Percentiles rank a stretch among this genome's conserved stretches.
phyloP scores from a whole-genome alignment of 75 land plant genomes.

The Larix kaempferi region DNA sequence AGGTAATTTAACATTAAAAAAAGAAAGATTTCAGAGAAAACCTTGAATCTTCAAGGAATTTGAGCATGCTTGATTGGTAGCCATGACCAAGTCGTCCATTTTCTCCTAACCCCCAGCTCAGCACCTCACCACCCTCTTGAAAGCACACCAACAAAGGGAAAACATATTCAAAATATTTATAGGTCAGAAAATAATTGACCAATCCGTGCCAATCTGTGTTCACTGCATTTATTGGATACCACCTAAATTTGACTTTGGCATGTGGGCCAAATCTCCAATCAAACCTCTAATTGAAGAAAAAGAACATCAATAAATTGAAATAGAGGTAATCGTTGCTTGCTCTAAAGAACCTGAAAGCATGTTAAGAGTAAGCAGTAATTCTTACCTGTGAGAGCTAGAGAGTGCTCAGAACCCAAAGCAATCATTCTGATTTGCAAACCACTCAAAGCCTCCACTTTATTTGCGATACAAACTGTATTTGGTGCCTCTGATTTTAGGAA shows the following conservation, averaged over 20 bases:
- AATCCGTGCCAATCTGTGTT: neutral
- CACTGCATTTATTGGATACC: neutral
- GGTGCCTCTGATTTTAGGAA: conserved; percentile 34
- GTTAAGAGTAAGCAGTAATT: neutral
- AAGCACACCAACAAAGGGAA: conserved; percentile 7
- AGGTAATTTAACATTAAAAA: too few relatives aligned
- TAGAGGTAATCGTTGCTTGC: conserved; percentile 1
- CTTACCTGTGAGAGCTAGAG: conserved; percentile 78
- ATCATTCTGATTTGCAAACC: conserved; percentile 47
- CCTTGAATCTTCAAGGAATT: conserved; percentile 50
- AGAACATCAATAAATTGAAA: neutral
- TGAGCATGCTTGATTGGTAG: conserved; percentile 46
- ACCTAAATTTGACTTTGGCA: neutral
- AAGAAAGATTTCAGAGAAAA: conserved; percentile 4
- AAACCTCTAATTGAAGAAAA: neutral
- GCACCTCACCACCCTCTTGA: conserved; percentile 62
- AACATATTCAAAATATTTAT: neutral
- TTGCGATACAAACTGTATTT: conserved; percentile 38
- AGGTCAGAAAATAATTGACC: neutral
- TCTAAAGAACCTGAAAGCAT: conserved; percentile 9
- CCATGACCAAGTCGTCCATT: conserved; percentile 92
- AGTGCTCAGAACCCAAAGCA: conserved; percentile 80
- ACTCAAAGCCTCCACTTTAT: conserved; percentile 49
- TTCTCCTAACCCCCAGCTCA: conserved; percentile 83
- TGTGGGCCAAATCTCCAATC: neutral